These are phyloP conservation scores for Colletotrichum chlorophyti DNA, from an alignment of 2,329 filamentous ascomycete genomes.

Conservation along the genomic window DNA sequence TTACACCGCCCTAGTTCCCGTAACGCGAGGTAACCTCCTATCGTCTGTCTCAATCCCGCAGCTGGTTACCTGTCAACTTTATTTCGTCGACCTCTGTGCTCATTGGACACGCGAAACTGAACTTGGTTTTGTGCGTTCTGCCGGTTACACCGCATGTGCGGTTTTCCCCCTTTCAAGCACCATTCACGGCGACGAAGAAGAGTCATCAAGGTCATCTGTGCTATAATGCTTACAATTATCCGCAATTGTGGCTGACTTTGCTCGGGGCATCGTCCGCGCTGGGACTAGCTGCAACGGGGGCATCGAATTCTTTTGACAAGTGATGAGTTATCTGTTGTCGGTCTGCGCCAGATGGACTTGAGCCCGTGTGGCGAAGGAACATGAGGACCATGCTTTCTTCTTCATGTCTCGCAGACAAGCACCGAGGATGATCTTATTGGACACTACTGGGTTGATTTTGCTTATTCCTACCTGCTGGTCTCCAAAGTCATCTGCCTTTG, in stretches of 20 bases:
- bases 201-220: too few relatives aligned
- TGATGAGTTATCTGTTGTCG: conserved; percentile 1
- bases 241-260: not conserved
- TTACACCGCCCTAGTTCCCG: conserved; percentile 27
- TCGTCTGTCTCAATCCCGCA: conserved; percentile 14
- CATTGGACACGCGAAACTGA: not conserved
- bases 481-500: too few relatives aligned
- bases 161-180: too few relatives aligned
- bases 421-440: not conserved
- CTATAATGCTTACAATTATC: too few relatives aligned
- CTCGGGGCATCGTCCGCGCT: conserved; percentile 7
- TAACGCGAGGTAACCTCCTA: conserved; percentile 11
- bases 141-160: too few relatives aligned
- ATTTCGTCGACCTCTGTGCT: conserved; percentile 7
- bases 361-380: not conserved
- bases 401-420: conserved; percentile 11
- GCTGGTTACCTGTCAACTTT: conserved; percentile 19
- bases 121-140: not conserved
- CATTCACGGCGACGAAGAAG: too few relatives aligned
- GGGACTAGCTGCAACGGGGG: conserved; percentile 9
- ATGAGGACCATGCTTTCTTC: conserved; percentile 13
- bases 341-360: conserved; percentile 4
- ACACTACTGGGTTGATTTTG: not conserved
- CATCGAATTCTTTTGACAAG: conserved; percentile 12
- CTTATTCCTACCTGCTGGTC: too few relatives aligned